phyloP scores from a whole-genome alignment of 2,329 filamentous ascomycete species.

The Scedosporium apiospermum region DNA sequence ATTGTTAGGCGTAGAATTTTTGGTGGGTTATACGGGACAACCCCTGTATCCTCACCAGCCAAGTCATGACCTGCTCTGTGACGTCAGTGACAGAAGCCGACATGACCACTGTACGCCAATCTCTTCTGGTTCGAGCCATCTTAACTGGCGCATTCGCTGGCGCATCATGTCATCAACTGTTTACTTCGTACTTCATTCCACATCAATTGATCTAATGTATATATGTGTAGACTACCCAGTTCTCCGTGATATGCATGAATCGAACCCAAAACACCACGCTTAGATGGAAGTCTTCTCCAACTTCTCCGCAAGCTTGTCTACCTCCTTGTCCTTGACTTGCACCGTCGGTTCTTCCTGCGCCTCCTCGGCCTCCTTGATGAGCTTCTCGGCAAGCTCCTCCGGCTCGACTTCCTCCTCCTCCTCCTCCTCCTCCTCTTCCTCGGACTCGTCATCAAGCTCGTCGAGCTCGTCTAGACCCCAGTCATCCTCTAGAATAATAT shows the following conservation, averaged over 20 bases:
- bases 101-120: too few species aligned
- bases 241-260: not conserved
- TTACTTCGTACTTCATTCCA: not conserved
- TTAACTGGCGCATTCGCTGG: not conserved
- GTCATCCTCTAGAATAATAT: conserved; percentile 61
- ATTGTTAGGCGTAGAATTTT: not conserved
- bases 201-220: not conserved
- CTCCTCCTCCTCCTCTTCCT: conserved; percentile 60
- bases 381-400: conserved; percentile 59
- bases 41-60: too few species aligned
- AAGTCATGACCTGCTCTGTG: too few species aligned
- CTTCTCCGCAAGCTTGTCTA: conserved; percentile 70
- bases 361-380: conserved; percentile 58
- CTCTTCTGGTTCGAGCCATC: too few species aligned
- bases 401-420: conserved; percentile 48
- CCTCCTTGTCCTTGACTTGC: conserved; percentile 62
- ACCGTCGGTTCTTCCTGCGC: conserved; percentile 67
- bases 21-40: too few species aligned
- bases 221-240: not conserved
- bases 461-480: conserved; percentile 82
- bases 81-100: too few species aligned
- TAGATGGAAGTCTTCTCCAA: conserved; percentile 61
- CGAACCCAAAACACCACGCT: not conserved
- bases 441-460: conserved; percentile 72
- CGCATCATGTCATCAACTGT: not conserved